Conservation (phyloP, 768 basidiomycete genomes). For the Boletus subcaerulescens region DNA sequence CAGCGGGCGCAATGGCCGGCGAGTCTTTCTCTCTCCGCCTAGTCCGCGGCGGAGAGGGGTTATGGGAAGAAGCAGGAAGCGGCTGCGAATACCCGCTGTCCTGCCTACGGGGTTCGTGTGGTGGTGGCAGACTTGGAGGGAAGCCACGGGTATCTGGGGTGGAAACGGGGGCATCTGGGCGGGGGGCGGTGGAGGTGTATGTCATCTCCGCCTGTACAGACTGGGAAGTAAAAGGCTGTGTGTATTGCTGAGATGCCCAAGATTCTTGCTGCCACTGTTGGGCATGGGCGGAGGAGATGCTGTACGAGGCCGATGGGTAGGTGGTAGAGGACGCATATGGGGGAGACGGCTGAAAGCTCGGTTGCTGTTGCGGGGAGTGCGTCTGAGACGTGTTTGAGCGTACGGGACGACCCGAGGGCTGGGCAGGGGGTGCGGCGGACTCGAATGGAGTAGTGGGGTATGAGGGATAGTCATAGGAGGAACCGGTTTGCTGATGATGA, state of each 20-base stretch:
- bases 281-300: conserved; percentile 27
- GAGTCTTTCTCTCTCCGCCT: conserved; percentile 38
- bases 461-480: conserved; percentile 50
- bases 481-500: conserved; percentile 42
- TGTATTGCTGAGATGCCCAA: conserved; percentile 37
- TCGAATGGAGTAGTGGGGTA: conserved; percentile 35
- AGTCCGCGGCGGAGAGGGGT: conserved; percentile 32
- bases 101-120: conserved; percentile 34
- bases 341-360: conserved; percentile 24
- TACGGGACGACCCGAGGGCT: conserved; percentile 28
- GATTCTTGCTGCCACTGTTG: conserved; percentile 42
- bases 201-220: conserved; percentile 34
- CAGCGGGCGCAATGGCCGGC: conserved; percentile 25
- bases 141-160: conserved; percentile 32
- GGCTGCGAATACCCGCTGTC: conserved; percentile 32
- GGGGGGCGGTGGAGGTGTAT: conserved; percentile 32
- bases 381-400: conserved; percentile 33
- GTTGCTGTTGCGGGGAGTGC: conserved; percentile 30
- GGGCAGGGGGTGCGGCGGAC: conserved; percentile 25
- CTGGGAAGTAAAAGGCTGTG: conserved; percentile 33
- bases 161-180: conserved; percentile 32
- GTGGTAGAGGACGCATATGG: conserved; percentile 29
- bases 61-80: conserved; percentile 24
- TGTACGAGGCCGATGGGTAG: conserved; percentile 31
- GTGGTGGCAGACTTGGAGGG: conserved; percentile 20